phyloP scores from a whole-genome alignment of 2,329 filamentous ascomycete species.

The Fusarium pininemorale region DNA sequence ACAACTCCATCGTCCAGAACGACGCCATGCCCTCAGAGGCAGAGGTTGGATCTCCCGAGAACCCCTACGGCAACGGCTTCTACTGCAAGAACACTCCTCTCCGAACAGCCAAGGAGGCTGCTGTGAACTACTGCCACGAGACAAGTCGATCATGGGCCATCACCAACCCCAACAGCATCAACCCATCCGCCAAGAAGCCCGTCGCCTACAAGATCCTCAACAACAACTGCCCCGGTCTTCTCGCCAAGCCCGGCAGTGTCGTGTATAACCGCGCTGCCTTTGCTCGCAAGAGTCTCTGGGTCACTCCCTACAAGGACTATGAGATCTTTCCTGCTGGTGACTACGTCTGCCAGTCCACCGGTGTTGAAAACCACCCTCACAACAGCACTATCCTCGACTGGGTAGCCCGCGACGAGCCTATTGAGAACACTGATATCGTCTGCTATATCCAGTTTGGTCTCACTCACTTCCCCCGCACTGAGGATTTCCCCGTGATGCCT shows the following conservation, averaged over 20 bases:
- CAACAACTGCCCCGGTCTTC: slow-evolving; percentile 78
- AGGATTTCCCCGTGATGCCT: slow-evolving; percentile 94
- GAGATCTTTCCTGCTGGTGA: slow-evolving; percentile 87
- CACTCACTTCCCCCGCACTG: slow-evolving; percentile 87
- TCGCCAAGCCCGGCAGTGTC: slow-evolving; percentile 84
- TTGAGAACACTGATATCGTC: slow-evolving; percentile 87
- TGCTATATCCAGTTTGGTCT: slow-evolving; percentile 95
- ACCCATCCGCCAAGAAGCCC: slow-evolving; percentile 86
- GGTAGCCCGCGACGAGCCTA: slow-evolving; percentile 76
- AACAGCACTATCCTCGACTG: slow-evolving; percentile 77
- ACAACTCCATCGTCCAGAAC: slow-evolving; percentile 75
- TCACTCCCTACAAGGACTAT: slow-evolving; percentile 72
- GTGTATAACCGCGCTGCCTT: slow-evolving; percentile 92
- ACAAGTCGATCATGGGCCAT: slow-evolving; percentile 92
- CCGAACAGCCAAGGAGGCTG: slow-evolving; percentile 71
- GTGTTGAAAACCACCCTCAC: slow-evolving; percentile 66
- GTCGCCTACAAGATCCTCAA: slow-evolving; percentile 90
- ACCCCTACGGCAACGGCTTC: slow-evolving; percentile 91
- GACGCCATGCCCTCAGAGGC: slow-evolving; percentile 77
- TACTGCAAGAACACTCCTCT: slow-evolving; percentile 85
- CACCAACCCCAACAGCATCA: slow-evolving; percentile 81
- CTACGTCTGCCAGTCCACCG: slow-evolving; percentile 88
- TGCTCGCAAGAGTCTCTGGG: slow-evolving; percentile 60
- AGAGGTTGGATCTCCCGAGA: slow-evolving; percentile 81
- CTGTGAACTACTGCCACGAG: slow-evolving; percentile 81